Percentiles rank a stretch among this genome's conserved stretches.
These are phyloP conservation scores for Russula vinacea DNA, from an alignment of 768 basidiomycete genomes.

Conservation along the genomic window DNA sequence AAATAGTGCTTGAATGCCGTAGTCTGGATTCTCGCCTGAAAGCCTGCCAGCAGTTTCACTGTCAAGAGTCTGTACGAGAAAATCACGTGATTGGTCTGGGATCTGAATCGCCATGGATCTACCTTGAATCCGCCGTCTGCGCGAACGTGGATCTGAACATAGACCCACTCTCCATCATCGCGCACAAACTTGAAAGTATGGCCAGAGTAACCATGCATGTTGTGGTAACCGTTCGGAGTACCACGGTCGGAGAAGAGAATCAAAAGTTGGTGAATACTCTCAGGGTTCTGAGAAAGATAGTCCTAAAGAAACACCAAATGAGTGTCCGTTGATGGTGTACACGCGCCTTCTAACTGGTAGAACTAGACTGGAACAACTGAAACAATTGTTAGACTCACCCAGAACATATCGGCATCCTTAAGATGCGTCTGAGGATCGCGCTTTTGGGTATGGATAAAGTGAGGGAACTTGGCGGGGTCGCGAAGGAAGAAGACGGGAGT, in stretches of 20 bases:
- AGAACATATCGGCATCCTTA: conserved; percentile 83
- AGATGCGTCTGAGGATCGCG: conserved; percentile 89
- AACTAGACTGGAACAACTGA: no score
- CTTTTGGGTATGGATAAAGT: conserved; percentile 94
- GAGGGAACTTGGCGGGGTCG: conserved; percentile 85
- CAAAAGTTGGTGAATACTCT: conserved; percentile 85
- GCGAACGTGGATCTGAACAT: conserved; percentile 81
- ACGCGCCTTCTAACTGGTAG: neutral
- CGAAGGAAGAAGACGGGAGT: conserved; percentile 90
- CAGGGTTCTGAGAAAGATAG: conserved; percentile 83
- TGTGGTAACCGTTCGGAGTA: conserved; percentile 85
- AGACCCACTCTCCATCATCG: conserved; percentile 77
- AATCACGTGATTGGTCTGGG: neutral
- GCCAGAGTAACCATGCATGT: conserved; percentile 89
- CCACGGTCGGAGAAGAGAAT: conserved; percentile 95
- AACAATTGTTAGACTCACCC: conserved; percentile 44
- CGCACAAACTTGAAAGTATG: conserved; percentile 90
- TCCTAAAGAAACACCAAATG: conserved; percentile 51
- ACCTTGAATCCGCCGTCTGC: conserved; percentile 83
- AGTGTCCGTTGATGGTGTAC: neutral
- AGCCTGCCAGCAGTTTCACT: conserved; percentile 60
- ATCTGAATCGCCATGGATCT: conserved; percentile 16
- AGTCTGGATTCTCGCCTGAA: conserved; percentile 78
- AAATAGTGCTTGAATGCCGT: conserved; percentile 73
- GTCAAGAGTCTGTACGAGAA: conserved; percentile 57